Evolutionary conservation across 495 filamentous ascomycete genomes (phyloP).

Genomic region (Sordaria brevicollis): DNA sequence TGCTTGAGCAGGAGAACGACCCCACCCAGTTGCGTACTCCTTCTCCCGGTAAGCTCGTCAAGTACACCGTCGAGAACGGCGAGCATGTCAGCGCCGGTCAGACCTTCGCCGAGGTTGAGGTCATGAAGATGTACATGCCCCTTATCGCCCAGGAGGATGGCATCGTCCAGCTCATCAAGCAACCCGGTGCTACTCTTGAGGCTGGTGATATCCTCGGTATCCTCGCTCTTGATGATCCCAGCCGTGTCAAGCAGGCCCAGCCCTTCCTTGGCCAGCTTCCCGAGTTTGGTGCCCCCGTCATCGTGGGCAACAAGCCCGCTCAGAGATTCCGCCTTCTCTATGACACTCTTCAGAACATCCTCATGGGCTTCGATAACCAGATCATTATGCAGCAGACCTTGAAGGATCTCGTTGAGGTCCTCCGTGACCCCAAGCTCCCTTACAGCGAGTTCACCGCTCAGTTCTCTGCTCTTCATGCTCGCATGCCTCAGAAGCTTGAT

Average conservation of each 20-base stretch:
- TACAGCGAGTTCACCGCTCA: conserved; percentile 96
- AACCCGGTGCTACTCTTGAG: conserved; percentile 94
- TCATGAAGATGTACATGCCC: conserved; percentile 99
- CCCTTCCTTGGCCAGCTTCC: conserved; percentile 92
- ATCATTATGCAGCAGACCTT: conserved; percentile 86
- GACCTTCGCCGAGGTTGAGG: conserved; percentile 93
- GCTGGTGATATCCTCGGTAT: conserved; percentile 99
- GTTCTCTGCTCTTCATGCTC: conserved; percentile 85
- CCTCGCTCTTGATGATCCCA: conserved; percentile 88
- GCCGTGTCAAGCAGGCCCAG: conserved; percentile 91
- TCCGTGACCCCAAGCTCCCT: conserved; percentile 81
- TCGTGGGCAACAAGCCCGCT: conserved; percentile 84
- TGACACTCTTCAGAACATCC: conserved; percentile 76
- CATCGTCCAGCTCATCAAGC: conserved; percentile 96
- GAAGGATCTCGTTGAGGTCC: conserved; percentile 80
- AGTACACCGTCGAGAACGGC: conserved; percentile 95
- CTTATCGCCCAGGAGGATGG: conserved; percentile 94
- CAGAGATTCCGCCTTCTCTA: conserved; percentile 73
- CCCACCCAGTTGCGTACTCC: conserved; percentile 93
- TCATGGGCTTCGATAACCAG: conserved; percentile 93
- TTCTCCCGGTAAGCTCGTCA: conserved; percentile 95
- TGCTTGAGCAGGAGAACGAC: conserved; percentile 98
- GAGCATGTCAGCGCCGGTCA: conserved; percentile 90
- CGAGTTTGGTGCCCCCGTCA: conserved; percentile 71
- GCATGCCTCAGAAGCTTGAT: conserved; percentile 92